These are phyloP conservation scores for Mycena vitilis DNA, from an alignment of 768 basidiomycete genomes.

Conservation along the genomic window DNA sequence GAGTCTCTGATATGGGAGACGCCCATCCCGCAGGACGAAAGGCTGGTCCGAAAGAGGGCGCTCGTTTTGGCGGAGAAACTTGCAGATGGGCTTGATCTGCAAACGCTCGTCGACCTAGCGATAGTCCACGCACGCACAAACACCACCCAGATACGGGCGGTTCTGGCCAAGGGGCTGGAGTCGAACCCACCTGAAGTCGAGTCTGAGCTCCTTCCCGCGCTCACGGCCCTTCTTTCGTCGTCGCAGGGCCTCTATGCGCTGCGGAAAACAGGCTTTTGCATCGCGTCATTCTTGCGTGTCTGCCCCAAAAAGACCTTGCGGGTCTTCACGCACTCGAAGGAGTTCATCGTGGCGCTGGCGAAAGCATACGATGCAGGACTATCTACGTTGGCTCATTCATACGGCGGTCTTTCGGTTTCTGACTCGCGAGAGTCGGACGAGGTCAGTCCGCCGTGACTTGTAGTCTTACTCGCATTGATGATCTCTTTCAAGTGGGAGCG, in stretches of 20 bases:
- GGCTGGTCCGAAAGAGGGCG: constrained; percentile 58
- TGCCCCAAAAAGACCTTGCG: constrained; percentile 61
- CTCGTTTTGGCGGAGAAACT: constrained; percentile 70
- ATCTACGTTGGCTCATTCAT: constrained; percentile 63
- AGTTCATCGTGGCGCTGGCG: constrained; percentile 68
- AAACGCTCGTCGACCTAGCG: constrained; percentile 71
- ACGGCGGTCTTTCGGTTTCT: constrained; percentile 62
- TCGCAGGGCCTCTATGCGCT: constrained; percentile 69
- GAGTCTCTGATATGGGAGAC: constrained; percentile 70
- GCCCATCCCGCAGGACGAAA: constrained; percentile 48
- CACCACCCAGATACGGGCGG: constrained; percentile 54
- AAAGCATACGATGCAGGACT: constrained; percentile 71
- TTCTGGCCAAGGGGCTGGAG: constrained; percentile 55
- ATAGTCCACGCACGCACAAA: constrained; percentile 64
- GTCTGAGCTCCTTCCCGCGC: constrained; percentile 66
- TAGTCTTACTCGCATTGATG: not conserved
- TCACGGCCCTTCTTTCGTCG: constrained; percentile 62
- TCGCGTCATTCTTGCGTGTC: constrained; percentile 64
- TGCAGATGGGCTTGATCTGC: constrained; percentile 58
- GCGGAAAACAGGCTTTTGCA: constrained; percentile 71
- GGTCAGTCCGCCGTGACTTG: constrained; percentile 53
- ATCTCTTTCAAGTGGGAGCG: constrained; percentile 68
- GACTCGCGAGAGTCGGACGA: constrained; percentile 42
- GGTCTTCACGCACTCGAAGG: constrained; percentile 62
- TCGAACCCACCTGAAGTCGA: constrained; percentile 48